These are phyloP conservation scores for Candida silvatica DNA, from an alignment of 805 yeast genomes.

Conservation along the genomic window DNA sequence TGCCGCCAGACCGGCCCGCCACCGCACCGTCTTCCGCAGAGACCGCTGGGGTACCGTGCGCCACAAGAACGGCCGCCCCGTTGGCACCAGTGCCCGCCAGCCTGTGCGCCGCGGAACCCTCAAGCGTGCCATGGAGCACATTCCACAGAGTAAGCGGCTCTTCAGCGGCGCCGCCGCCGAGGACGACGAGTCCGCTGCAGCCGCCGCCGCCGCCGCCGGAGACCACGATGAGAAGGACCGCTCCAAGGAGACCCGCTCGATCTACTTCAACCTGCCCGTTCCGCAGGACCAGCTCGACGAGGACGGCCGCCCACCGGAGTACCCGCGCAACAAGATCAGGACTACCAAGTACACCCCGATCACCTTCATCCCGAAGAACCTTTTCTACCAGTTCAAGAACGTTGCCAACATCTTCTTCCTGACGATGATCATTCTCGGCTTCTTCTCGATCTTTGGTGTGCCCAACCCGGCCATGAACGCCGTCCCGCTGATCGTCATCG, in stretches of 20 bases:
- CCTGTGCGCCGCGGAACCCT: constrained; percentile 51
- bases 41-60: constrained; percentile 91
- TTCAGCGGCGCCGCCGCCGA: constrained; percentile 14
- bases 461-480: constrained; percentile 68
- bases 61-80: constrained; percentile 60
- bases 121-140: constrained; percentile 15
- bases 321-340: constrained; percentile 85
- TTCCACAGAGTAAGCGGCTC: constrained; percentile 13
- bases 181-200: constrained; percentile 9
- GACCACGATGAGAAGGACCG: constrained; percentile 18
- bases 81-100: not conserved
- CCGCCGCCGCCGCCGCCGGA: constrained; percentile 42
- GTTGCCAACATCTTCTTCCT: constrained; percentile 88
- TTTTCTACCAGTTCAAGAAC: constrained; percentile 72
- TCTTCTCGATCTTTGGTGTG: constrained; percentile 71
- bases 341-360: constrained; percentile 94
- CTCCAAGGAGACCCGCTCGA: constrained; percentile 29
- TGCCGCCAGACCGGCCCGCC: no score
- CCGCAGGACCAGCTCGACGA: constrained; percentile 49
- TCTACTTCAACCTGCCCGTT: constrained; percentile 51
- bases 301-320: constrained; percentile 50
- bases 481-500: constrained; percentile 75
- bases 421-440: constrained; percentile 70
- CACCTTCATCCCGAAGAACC: constrained; percentile 79
- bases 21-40: constrained; percentile 55